Base-by-base conservation (phyloP, 805 yeast genomes). In the Cyberlindnera meyerae region DNA sequence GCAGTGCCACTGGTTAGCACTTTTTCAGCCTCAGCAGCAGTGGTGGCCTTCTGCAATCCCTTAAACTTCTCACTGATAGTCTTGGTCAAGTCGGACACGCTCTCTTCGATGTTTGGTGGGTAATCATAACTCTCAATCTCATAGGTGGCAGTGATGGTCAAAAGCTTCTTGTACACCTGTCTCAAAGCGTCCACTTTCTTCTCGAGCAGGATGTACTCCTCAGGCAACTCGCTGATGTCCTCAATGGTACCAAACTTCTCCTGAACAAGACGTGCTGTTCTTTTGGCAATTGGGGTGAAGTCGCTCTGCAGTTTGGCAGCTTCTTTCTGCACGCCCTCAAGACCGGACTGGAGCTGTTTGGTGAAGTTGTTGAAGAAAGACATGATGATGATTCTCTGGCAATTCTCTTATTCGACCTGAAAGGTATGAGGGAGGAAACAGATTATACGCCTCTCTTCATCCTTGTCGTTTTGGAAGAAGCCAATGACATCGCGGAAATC, bases 71-170 rank as follows among this genome's bases (percentile, higher is more conserved):
- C 73, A 28, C 70, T 66, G 31, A 79, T 56, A 5, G 77, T 61
- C 48, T 75, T 73, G 25, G 81, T 75, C 52, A 81, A 76, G 48
- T 82, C 80, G 32, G 65, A 64, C 17, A 77, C 66, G 30, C 83
- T 75, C 48, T 84, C 90, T 43, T 72, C 71, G 44, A 83, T 60
- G 56, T 81, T 81, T 36, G 93, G 90, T 18, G 95, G 95, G 51
- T 82, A 83, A 57, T 84, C 95, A 56, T 84, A 84, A 33, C 83
- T 74, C 48, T 81, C 82, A 43, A 81, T 75, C 51, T 74, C 86
- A 54, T 76, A 84, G 28, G 88, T 84, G 33, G 66, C 68, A 6
- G 81, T 70, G 36, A 75, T 71, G 5, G 62, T 45, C n/a, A 73
- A 49, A 11, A 72, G 51, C 51, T 70, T 68, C 47, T 66, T 76